Conservation (phyloP, 306 rosid genomes). For the Bauhinia variegata region DNA sequence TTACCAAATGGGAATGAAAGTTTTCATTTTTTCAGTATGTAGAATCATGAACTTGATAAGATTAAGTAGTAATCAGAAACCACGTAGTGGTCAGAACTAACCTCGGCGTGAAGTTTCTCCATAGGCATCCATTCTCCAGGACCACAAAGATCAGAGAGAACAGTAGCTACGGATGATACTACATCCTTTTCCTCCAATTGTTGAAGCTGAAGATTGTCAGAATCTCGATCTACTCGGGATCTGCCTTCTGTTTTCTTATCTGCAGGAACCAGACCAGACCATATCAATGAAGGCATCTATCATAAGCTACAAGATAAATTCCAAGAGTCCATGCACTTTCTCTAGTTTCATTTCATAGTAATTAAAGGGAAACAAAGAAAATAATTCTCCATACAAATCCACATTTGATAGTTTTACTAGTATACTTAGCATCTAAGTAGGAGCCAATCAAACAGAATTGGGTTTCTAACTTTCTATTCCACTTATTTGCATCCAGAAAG, state of each 20-base stretch:
- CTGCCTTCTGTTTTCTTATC: conserved; percentile 92
- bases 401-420: too few relatives aligned
- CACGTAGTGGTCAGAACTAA: conserved; percentile 46
- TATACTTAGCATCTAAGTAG: too few relatives aligned
- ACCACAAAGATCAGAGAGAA: conserved; percentile 95
- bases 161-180: conserved; percentile 98
- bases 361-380: too few relatives aligned
- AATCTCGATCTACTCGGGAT: conserved; percentile 84
- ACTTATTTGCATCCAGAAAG: too few relatives aligned
- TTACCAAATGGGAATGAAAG: neutral
- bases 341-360: too few relatives aligned
- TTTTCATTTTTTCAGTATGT: conserved; percentile 6
- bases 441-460: too few relatives aligned
- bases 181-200: conserved; percentile 96
- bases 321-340: neutral
- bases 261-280: conserved; percentile 43
- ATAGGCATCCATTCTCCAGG: conserved; percentile 99
- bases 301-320: neutral
- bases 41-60: conserved; percentile 15
- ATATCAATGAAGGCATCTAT: conserved; percentile 27
- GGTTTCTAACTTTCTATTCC: too few relatives aligned
- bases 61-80: conserved; percentile 1
- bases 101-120: conserved; percentile 96
- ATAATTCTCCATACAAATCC: too few relatives aligned
- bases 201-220: conserved; percentile 85